These are phyloP conservation scores for Microbotryum lychnidis-dioicae DNA, from an alignment of 1,284 basidiomycete genomes.

Conservation along the genomic window DNA sequence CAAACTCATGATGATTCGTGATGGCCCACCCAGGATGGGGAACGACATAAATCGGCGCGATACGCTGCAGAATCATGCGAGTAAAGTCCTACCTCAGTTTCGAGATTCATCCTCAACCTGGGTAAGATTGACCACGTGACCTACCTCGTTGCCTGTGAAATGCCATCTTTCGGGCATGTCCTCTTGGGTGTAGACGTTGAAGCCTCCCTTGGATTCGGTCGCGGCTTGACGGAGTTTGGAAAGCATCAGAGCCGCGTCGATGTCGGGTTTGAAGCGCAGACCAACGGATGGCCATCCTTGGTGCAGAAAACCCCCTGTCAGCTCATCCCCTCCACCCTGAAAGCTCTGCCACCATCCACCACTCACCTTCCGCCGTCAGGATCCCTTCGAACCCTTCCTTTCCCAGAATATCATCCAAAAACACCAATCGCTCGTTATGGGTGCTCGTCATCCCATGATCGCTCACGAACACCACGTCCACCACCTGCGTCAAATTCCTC, in stretches of 20 bases:
- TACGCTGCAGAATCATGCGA: constrained; percentile 44
- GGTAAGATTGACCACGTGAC: neutral
- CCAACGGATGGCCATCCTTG: constrained; percentile 76
- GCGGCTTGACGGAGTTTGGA: constrained; percentile 50
- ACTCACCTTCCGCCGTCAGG: constrained; percentile 60
- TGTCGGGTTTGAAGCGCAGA: constrained; percentile 56
- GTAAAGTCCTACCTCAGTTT: too few species aligned
- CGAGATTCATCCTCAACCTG: too few species aligned
- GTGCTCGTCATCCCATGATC: constrained; percentile 82
- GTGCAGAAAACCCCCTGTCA: neutral
- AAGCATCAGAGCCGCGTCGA: constrained; percentile 54
- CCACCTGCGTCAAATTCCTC: constrained; percentile 71
- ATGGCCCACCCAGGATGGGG: constrained; percentile 64
- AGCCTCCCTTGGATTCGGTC: constrained; percentile 51
- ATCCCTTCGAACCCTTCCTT: constrained; percentile 54
- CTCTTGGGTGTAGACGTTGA: constrained; percentile 66
- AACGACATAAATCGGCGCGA: constrained; percentile 78
- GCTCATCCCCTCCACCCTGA: neutral
- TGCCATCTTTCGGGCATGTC: constrained; percentile 75
- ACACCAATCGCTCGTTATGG: constrained; percentile 62
- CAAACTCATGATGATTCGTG: constrained; percentile 48
- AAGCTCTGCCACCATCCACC: neutral
- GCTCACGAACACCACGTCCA: constrained; percentile 80
- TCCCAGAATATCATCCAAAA: constrained; percentile 75
- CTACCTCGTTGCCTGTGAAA: constrained; percentile 52